Percentiles rank a stretch among this genome's conserved stretches.
phyloP scores from a whole-genome alignment of 1,139 yeast species.

The Taiozyma sp. region DNA sequence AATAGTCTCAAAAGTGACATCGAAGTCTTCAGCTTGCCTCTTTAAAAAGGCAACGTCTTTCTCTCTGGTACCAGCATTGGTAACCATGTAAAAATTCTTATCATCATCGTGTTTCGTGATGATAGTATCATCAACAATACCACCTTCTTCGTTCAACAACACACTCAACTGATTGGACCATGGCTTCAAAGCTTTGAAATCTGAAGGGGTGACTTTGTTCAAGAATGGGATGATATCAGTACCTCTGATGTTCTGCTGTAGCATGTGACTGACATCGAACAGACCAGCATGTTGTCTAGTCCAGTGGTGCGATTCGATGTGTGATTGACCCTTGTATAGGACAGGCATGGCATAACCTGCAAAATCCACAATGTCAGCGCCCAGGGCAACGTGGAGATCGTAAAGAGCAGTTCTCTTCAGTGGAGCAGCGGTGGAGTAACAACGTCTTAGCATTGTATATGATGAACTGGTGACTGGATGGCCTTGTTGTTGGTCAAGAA shows the following conservation, averaged over 20 bases:
- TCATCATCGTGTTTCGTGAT: constrained; percentile 81
- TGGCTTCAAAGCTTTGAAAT: constrained; percentile 49
- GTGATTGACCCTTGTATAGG: constrained; percentile 74
- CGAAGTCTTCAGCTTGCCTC: constrained; percentile 42
- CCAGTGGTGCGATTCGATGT: constrained; percentile 93
- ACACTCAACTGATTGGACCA: constrained; percentile 75
- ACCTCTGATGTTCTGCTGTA: constrained; percentile 79
- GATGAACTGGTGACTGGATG: not conserved
- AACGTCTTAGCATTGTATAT: constrained; percentile 21
- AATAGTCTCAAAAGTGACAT: constrained; percentile 57
- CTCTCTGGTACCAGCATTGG: constrained; percentile 93
- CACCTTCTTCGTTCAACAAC: constrained; percentile 75
- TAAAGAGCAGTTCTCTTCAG: constrained; percentile 71
- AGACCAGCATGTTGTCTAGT: constrained; percentile 83
- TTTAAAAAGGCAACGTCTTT: constrained; percentile 68
- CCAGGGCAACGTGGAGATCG: constrained; percentile 70
- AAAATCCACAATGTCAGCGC: constrained; percentile 91
- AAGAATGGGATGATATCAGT: constrained; percentile 63
- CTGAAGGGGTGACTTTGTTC: constrained; percentile 83
- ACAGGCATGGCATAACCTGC: constrained; percentile 97
- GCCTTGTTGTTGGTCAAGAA: too few species aligned
- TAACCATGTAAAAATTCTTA: constrained; percentile 74
- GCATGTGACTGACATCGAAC: constrained; percentile 96
- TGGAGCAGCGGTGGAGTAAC: constrained; percentile 26
- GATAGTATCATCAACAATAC: constrained; percentile 86